Evolutionary conservation across 176 grass and related monocot species (phyloP), one percentile per base, ranked within the genome.

Genomic region (Zoysia pacifica): DNA sequence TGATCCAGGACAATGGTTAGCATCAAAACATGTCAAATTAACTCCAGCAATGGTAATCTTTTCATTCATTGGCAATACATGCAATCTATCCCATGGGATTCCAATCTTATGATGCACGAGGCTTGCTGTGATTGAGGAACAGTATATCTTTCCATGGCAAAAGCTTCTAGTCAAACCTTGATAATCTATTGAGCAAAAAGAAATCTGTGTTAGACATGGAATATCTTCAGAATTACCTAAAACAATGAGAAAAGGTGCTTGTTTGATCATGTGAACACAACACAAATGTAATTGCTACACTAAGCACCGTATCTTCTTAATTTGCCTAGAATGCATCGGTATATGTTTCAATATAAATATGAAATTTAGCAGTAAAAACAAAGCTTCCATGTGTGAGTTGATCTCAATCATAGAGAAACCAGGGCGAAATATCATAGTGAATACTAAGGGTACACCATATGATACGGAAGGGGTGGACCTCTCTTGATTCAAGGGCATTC

Each of bases 1-100:
- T 77, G 95, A 87, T 70, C 95, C 95, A 83, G 95, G 95, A 48
- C 95, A 94, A 86, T 97, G 92, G 50, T 97, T 97, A 62, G 95
- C 95, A 87, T 97, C 95, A 59, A 97, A 91, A 79, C 85, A 97
- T 87, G 77, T 94, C 81, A 97, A 87, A 79, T 66, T 84, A 72
- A 97, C 51, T 75, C 95, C 95, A 52, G 80, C 54, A 9, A 97
- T 65, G 78, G 58, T 83, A 73, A 91, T 83, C 67, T 82, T 94
- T 93, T 92, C 60, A 67, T 97, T 97, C 2, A 97, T 81, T 76
- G 95, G 86, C 78, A 97, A 87, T 67, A 97, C 85, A 69, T 92
- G 87, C 75, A 97, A 76, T 62, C 73, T 90, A 50, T 94, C 91
- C 95, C 87, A 88, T 75, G 92, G 63, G 43, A 97, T 82, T 56